Percentiles rank a stretch among this genome's conserved stretches.
Conservation (phyloP, 495 filamentous ascomycete species). For the Aspergillus asperescens region DNA sequence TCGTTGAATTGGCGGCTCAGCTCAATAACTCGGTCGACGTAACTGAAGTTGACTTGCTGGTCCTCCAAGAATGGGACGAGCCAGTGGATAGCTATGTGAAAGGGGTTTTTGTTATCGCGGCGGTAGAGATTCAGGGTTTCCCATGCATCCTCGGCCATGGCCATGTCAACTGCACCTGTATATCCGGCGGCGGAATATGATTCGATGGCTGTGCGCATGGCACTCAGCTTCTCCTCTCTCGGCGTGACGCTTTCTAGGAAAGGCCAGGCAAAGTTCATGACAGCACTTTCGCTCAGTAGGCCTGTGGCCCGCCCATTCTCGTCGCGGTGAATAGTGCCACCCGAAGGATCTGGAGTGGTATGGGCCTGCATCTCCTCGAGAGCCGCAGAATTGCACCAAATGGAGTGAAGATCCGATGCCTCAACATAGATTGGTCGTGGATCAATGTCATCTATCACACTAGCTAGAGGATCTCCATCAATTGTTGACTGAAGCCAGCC, state of each 20-base stretch:
- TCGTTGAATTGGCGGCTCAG: constrained; percentile 41
- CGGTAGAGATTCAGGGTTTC: constrained; percentile 48
- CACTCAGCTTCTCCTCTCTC: constrained; percentile 44
- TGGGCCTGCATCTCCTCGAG: constrained; percentile 47
- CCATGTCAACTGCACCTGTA: constrained; percentile 63
- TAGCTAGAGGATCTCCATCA: constrained; percentile 41
- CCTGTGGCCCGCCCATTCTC: constrained; percentile 47
- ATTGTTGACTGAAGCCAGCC: constrained; percentile 59
- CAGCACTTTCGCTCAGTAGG: constrained; percentile 52
- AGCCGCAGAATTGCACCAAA: constrained; percentile 55
- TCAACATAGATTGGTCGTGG: constrained; percentile 57
- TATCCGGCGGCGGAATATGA: constrained; percentile 54
- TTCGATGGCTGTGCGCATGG: constrained; percentile 33
- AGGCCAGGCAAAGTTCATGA: constrained; percentile 56
- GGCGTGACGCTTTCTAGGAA: constrained; percentile 47
- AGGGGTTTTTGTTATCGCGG: constrained; percentile 37
- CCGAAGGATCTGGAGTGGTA: constrained; percentile 45
- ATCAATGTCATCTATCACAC: constrained; percentile 47
- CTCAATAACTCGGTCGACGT: constrained; percentile 51
- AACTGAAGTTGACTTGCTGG: constrained; percentile 38
- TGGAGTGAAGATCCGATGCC: constrained; percentile 56
- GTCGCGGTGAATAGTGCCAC: constrained; percentile 52
- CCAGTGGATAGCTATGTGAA: constrained; percentile 62
- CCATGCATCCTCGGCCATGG: constrained; percentile 62
- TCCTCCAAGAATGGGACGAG: constrained; percentile 46